phyloP scores from a whole-genome alignment of 108 stramenopile genomes.

The Fistulifera solaris region DNA sequence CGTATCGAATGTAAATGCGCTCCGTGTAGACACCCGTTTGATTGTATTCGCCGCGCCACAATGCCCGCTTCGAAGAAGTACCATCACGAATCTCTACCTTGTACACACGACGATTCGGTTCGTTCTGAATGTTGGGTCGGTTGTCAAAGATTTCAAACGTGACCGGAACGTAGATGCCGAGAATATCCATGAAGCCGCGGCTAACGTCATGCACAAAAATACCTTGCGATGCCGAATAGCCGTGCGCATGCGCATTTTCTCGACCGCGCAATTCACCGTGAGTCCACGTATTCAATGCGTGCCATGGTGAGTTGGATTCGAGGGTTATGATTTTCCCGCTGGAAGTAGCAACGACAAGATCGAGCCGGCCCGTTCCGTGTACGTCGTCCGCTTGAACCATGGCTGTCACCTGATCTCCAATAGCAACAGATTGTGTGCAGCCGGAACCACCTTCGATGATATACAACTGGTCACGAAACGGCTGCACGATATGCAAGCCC shows the following conservation, averaged over 20 bases:
- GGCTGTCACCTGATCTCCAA: slow-evolving; percentile 53
- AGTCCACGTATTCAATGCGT: slow-evolving; percentile 76
- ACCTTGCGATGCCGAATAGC: slow-evolving; percentile 68
- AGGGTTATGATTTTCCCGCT: slow-evolving; percentile 65
- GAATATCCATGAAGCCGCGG: slow-evolving; percentile 58
- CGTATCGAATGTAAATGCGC: slow-evolving; percentile 54
- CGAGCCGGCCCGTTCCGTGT: slow-evolving; percentile 62
- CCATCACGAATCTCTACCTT: slow-evolving; percentile 60
- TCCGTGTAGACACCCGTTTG: slow-evolving; percentile 64
- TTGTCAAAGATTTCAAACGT: slow-evolving; percentile 80
- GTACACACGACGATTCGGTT: slow-evolving; percentile 46
- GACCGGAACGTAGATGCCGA: slow-evolving; percentile 67
- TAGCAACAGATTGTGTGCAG: slow-evolving; percentile 55
- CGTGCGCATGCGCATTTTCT: slow-evolving; percentile 48
- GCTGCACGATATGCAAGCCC: slow-evolving; percentile 71
- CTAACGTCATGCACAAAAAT: slow-evolving; percentile 73
- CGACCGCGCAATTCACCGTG: slow-evolving; percentile 57
- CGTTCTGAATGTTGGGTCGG: slow-evolving; percentile 57
- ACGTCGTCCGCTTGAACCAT: slow-evolving; percentile 84
- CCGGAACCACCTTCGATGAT: slow-evolving; percentile 71
- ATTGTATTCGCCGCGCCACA: slow-evolving; percentile 40
- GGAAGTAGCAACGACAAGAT: slow-evolving; percentile 64
- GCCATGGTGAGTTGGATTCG: slow-evolving; percentile 58
- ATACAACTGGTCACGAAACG: slow-evolving; percentile 40
- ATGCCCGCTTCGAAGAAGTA: slow-evolving; percentile 31